Evolutionary conservation across 2,329 filamentous ascomycete species (phyloP).

Genomic region (Aureobasidium sp.): DNA sequence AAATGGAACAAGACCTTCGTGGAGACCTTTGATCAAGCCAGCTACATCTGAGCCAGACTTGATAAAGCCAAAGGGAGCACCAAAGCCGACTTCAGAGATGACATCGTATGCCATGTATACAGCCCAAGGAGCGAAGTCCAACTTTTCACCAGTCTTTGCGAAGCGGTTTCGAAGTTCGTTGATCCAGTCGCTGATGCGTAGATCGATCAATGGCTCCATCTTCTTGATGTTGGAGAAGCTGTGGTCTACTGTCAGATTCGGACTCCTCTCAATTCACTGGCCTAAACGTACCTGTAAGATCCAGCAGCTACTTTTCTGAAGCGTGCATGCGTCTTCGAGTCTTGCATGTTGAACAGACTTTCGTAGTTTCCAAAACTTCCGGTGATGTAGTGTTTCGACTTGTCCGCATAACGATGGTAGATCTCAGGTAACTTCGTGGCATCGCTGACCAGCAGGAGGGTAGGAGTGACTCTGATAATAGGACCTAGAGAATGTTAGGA

Average conservation of each 20-base stretch:
- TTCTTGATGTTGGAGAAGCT: constrained; percentile 51
- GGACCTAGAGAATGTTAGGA: constrained; percentile 34
- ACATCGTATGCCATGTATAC: constrained; percentile 53
- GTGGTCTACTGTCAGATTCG: no score
- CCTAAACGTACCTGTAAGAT: constrained; percentile 34
- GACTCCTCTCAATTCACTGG: no score
- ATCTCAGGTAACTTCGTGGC: constrained; percentile 50
- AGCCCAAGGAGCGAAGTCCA: constrained; percentile 53
- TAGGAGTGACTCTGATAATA: constrained; percentile 48
- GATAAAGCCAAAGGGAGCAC: constrained; percentile 51
- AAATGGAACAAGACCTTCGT: constrained; percentile 46
- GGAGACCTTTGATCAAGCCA: constrained; percentile 49
- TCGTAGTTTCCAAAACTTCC: constrained; percentile 52
- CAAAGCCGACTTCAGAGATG: constrained; percentile 51
- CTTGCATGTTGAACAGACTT: constrained; percentile 52
- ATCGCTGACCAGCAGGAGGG: constrained; percentile 47
- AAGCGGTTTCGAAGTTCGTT: constrained; percentile 42
- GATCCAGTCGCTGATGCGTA: constrained; percentile 46
- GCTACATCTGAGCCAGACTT: constrained; percentile 46
- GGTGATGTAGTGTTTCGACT: constrained; percentile 53
- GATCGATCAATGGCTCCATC: constrained; percentile 50
- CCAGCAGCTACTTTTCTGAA: constrained; percentile 50
- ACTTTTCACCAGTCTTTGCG: constrained; percentile 36
- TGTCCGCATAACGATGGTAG: constrained; percentile 50
- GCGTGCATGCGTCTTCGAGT: constrained; percentile 44